These are phyloP conservation scores for Rubus idaeus DNA, from an alignment of 306 rosid species.

Conservation along the genomic window DNA sequence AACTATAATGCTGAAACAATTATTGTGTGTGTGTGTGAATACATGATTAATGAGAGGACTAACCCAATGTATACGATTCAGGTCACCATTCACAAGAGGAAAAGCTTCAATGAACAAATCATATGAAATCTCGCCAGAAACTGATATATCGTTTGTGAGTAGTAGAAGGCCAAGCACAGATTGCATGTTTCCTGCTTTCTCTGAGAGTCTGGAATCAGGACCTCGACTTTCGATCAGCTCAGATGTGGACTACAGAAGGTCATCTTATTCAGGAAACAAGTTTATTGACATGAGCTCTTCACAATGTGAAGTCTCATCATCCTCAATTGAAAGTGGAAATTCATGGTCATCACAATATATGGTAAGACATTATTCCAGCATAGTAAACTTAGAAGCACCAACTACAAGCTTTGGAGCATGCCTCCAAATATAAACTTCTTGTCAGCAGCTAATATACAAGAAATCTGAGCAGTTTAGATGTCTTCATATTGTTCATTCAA, in stretches of 20 bases:
- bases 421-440: background rate
- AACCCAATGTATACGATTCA: conserved; percentile 22
- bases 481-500: background rate
- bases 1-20: no score
- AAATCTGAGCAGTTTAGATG: background rate
- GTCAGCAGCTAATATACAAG: background rate
- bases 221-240: conserved; percentile 46
- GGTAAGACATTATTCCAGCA: conserved; percentile 32
- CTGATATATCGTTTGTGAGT: conserved; percentile 79
- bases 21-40: background rate
- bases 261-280: conserved; percentile 43
- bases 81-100: conserved; percentile 66
- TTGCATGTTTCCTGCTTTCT: conserved; percentile 35
- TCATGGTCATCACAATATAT: conserved; percentile 25
- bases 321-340: conserved; percentile 43
- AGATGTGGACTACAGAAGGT: conserved; percentile 43
- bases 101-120: conserved; percentile 37
- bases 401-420: background rate
- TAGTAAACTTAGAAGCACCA: background rate
- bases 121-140: conserved; percentile 44
- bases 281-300: conserved; percentile 38
- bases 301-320: conserved; percentile 31
- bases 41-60: background rate
- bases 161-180: conserved; percentile 59
- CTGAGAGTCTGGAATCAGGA: conserved; percentile 42